These are phyloP conservation scores for Emergomyces africanus DNA, from an alignment of 2,329 filamentous ascomycete species.

Conservation along the genomic window DNA sequence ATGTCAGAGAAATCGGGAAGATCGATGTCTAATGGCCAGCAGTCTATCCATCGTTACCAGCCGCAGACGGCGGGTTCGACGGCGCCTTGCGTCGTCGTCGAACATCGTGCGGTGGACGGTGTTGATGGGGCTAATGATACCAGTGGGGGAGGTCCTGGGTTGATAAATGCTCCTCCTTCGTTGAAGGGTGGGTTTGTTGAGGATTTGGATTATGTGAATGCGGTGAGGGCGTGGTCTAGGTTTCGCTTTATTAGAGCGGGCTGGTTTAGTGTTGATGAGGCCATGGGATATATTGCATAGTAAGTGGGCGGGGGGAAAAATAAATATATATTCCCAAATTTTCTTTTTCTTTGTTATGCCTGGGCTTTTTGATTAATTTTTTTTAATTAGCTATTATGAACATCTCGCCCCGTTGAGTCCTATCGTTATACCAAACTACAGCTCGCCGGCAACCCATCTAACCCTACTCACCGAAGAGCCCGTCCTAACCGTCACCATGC, in stretches of 20 bases:
- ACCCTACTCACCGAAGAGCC: constrained; percentile 81
- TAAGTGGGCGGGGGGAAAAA: constrained; percentile 30
- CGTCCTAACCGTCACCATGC: constrained; percentile 77
- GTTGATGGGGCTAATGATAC: not conserved
- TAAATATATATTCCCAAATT: too few species aligned
- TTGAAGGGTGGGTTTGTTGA: constrained; percentile 7
- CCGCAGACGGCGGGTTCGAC: constrained; percentile 42
- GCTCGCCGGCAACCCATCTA: constrained; percentile 63
- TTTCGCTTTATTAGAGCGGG: constrained; percentile 93
- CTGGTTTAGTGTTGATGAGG: constrained; percentile 91
- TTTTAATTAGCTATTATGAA: constrained; percentile 59
- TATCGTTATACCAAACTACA: constrained; percentile 84
- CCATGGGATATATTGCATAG: constrained; percentile 90
- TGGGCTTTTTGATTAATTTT: constrained; percentile 7
- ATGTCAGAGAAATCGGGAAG: constrained; percentile 24
- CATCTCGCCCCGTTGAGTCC: constrained; percentile 86
- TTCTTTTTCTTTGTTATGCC: constrained; percentile 6
- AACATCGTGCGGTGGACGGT: constrained; percentile 7
- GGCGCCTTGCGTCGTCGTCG: constrained; percentile 10
- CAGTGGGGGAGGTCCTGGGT: not conserved
- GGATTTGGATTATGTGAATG: constrained; percentile 41
- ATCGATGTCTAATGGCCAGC: constrained; percentile 23
- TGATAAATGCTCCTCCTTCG: not conserved
- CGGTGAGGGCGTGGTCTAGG: constrained; percentile 75
- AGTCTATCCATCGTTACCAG: constrained; percentile 29